Evolutionary conservation across 108 stramenopile genomes (phyloP).

Genomic region (Cylindrotheca closterium): DNA sequence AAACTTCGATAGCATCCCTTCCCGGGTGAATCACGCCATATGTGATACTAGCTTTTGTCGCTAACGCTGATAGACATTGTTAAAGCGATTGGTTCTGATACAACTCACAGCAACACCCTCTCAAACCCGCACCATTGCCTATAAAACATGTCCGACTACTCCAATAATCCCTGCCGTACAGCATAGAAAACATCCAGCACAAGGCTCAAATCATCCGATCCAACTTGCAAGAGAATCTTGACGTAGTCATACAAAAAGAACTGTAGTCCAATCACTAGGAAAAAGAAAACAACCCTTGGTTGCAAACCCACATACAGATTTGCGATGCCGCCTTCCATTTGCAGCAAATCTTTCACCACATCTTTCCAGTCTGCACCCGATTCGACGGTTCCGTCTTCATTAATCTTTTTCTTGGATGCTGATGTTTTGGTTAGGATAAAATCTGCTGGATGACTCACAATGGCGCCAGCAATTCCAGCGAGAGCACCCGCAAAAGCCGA

Average conservation of each 20-base stretch:
- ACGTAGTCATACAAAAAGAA: constrained; percentile 91
- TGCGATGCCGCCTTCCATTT: constrained; percentile 66
- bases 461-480: constrained; percentile 78
- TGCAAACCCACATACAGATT: constrained; percentile 83
- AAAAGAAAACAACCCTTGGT: constrained; percentile 82
- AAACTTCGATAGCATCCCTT: too few relatives aligned
- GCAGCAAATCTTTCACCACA: constrained; percentile 66
- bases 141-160: too few relatives aligned
- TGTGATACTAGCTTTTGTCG: too few relatives aligned
- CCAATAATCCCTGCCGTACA: constrained; percentile 69
- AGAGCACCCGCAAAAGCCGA: constrained; percentile 81
- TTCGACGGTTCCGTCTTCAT: constrained; percentile 7
- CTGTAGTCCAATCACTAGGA: constrained; percentile 88
- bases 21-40: too few relatives aligned
- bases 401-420: constrained; percentile 25
- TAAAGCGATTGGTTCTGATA: too few relatives aligned
- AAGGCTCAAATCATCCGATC: constrained; percentile 82
- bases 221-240: constrained; percentile 79
- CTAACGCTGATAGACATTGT: too few relatives aligned
- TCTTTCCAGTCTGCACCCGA: constrained; percentile 60
- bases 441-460: constrained; percentile 86
- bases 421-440: constrained; percentile 84
- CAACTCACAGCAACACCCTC: too few relatives aligned
- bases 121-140: too few relatives aligned
- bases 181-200: constrained; percentile 92